Evolutionary conservation across 768 basidiomycete genomes (phyloP), one percentile per base, ranked within the genome.

Genomic region (Tricholoma terreum): DNA sequence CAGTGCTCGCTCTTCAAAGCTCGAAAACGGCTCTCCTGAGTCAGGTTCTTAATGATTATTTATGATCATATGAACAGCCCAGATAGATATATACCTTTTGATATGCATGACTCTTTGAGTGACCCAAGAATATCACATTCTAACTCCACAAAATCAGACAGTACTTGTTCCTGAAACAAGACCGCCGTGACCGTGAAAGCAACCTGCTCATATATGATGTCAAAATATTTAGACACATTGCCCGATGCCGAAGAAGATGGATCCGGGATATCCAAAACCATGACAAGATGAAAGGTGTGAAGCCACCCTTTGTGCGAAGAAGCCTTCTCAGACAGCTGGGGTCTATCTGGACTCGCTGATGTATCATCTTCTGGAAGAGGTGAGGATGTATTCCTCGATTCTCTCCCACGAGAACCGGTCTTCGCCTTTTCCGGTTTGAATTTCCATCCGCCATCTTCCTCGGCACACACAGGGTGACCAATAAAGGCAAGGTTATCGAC

Each of bases 401-500:
- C 85, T 22, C 87, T 72, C 34, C 85, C 87, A 56, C 86, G 75
- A 21, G 80, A 76, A 35, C 71, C 75, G 40, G 73, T 58, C 62
- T 83, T 82, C 51, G 67, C 61, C 61, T 80, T 84, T 63, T 89
- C 87, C n/a, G 77, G 75, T 66, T 80, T 84, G 69, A 91, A 91
- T 38, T 77, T 76, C 93, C 94, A 94, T 12, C 67, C 76, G 1
- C 88, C 90, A 62, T 88, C 86, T 27, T 76, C 65, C 52, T 90
- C 88, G 10, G 83, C 83, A 67, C 89, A 90, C 2, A 98, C 94
- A 1, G 96, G 97, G 69, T 98, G 95, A 0, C 97, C 97, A 43
- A 98, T 80, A 69, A 98, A 98, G 5, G 86, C 91, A 22, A 98
- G 79, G 64, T 94, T 88, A 67, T 98, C 94, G 22, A 97, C 88